Base-by-base conservation (phyloP, 2,329 filamentous ascomycete genomes). In the Saccharata proteae region DNA sequence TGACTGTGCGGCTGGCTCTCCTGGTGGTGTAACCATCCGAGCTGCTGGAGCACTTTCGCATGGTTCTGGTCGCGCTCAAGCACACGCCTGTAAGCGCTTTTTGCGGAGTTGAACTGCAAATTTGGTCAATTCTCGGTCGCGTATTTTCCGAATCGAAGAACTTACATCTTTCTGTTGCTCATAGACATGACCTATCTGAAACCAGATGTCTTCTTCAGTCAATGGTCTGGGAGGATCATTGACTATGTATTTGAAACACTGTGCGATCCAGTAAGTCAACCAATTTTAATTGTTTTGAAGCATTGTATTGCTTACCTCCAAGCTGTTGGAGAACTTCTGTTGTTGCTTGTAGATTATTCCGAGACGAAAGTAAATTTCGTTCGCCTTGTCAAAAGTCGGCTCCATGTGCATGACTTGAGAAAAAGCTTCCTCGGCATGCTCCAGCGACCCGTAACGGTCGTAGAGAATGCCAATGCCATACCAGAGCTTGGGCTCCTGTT, bases 261-360 rank as follows among this genome's bases (percentile, higher is more conserved):
- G 30, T 6, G n/a, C 13, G 2, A 12, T 10, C 28, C 6, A 38
- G 27, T 18, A 12, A 16, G 22, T n/a, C 3, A 19, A 15, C n/a
- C n/a, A n/a, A n/a, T n/a, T n/a, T n/a, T n/a, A n/a, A n/a, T n/a
- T 14, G 6, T 16, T 4, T 3, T n/a, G 10, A 12, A 9, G 16
- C 22, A 12, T 10, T 14, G n/a, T 6, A 11, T 3, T 16, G 39
- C 47, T 47, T 65, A 93, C 86, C 60, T 96, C 90, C 26, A 96
- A 66, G 65, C 86, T 94, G 51, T 92, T 80, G 31, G 68, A 67
- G 54, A 86, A 98, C 55, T 96, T 96, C 39, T 86, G 79, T 53
- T 96, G 90, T 49, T 96, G 88, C 57, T 98, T 98, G 65, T 96
- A 96, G 43, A 98, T 96, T 62, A 98, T 98, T n/a, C 90, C 90